Evolutionary conservation across 257 asterid genomes (phyloP).

Genomic region (Capsicum rhomboideum): DNA sequence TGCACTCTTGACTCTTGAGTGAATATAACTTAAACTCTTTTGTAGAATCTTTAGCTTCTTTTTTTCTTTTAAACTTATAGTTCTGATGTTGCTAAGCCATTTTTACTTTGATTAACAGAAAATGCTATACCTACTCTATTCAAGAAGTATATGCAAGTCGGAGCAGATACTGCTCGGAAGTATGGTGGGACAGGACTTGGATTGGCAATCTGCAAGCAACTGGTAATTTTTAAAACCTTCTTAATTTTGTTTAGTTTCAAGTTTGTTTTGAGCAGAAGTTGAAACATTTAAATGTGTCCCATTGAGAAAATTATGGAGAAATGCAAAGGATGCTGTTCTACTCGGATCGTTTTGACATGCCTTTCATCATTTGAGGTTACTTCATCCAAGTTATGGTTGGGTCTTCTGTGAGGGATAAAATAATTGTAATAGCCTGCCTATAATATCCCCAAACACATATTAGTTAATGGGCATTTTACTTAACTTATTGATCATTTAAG

Average conservation of each 20-base stretch:
- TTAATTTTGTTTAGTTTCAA: not conserved
- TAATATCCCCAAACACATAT: too few relatives aligned
- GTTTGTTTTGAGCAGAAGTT: not conserved
- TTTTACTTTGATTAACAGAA: slow-evolving; percentile 31
- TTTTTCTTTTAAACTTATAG: not conserved
- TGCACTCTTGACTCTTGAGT: too few relatives aligned
- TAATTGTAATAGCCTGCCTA: too few relatives aligned
- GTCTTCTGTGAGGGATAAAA: not conserved
- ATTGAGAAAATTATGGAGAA: not conserved
- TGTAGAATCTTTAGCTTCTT: not conserved
- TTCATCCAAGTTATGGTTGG: not conserved
- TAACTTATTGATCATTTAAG: too few relatives aligned
- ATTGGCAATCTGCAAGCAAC: slow-evolving; percentile 83
- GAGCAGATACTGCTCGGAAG: slow-evolving; percentile 85
- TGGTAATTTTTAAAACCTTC: slow-evolving; percentile 34
- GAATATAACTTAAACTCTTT: not conserved
- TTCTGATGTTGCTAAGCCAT: not conserved
- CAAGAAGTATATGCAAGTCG: slow-evolving; percentile 94
- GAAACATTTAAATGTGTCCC: not conserved
- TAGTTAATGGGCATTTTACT: too few relatives aligned
- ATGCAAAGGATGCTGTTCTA: not conserved
- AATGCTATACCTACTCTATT: slow-evolving; percentile 68
- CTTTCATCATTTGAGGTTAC: not conserved
- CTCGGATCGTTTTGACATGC: not conserved
- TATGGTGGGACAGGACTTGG: slow-evolving; percentile 97